Evolutionary conservation across 805 yeast species (phyloP), one percentile per base, ranked within the genome.

Genomic region (Komagataella mondaviorum): DNA sequence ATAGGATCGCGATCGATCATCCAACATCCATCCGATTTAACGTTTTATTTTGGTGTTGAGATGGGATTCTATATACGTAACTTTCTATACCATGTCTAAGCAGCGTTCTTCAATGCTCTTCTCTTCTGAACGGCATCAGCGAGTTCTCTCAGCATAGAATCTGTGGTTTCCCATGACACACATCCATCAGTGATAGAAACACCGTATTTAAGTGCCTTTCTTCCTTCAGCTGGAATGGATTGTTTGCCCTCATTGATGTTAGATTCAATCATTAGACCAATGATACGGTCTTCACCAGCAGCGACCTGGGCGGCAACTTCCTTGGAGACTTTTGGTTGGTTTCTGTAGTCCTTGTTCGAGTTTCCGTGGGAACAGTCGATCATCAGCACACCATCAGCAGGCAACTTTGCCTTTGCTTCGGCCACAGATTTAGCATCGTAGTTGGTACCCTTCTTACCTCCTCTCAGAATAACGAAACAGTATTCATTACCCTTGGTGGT

Each of bases 181-280:
- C 99, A 91, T 36, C 96, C 96, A 68, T 91, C 99, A n/a, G 99
- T 91, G 60, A 91, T 89, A 30, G 96, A 86, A 56, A 89, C 87
- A 55, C 99, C 99, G 70, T 91, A 91, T 62, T 85, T 79, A 69
- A 91, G 78, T 20, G 74, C 78, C 51, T 74, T 75, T 63, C 84
- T 83, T 51, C 96, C 96, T 10, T 67, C 63, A 48, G 87, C 78
- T 53, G 91, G 90, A 54, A 89, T 89, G 62, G 85, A 82, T 73
- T 93, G 99, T 71, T 95, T 84, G 51, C 99, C 99, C 65, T 85
- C 97, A 55, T 76, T 77, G 58, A 93, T 78, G 65, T 91, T 87
- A 53, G 95, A 83, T 75, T 93, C 99, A 63, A 93, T 89, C 99
- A 93, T 93, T 53, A 93, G 80, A 59, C 99, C 99, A 67, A 95